phyloP scores from a whole-genome alignment of 805 yeast species.

The Starmerella bacillaris region DNA sequence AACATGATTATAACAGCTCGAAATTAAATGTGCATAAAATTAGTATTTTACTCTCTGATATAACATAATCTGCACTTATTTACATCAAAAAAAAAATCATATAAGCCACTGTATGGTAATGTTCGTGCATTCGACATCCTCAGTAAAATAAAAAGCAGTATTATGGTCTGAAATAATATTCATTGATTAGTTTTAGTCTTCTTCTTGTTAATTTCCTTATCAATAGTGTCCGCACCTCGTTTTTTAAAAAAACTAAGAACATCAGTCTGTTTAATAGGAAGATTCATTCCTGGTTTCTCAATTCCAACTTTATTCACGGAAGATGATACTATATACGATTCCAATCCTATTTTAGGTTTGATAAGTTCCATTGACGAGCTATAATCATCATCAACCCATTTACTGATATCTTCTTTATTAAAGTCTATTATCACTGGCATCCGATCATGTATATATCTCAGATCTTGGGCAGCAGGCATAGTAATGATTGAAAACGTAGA shows the following conservation, averaged over 20 bases:
- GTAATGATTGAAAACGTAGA: constrained; percentile 52
- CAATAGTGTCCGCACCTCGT: too few relatives aligned
- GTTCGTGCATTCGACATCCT: too few relatives aligned
- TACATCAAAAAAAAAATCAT: too few relatives aligned
- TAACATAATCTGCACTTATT: too few relatives aligned
- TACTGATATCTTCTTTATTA: constrained; percentile 29
- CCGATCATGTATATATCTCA: constrained; percentile 55
- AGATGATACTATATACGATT: constrained; percentile 36
- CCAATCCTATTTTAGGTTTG: constrained; percentile 27
- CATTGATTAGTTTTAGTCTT: too few relatives aligned
- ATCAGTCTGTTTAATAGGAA: constrained; percentile 16
- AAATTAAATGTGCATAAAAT: too few relatives aligned
- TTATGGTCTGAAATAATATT: too few relatives aligned
- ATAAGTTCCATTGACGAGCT: constrained; percentile 31
- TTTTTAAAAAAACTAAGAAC: neutral
- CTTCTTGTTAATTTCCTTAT: too few relatives aligned
- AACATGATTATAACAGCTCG: too few relatives aligned
- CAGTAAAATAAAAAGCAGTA: too few relatives aligned
- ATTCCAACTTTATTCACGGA: constrained; percentile 47
- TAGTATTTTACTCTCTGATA: too few relatives aligned
- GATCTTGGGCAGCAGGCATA: constrained; percentile 41
- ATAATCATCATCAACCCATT: constrained; percentile 46
- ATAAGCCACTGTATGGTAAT: too few relatives aligned
- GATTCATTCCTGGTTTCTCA: constrained; percentile 29
- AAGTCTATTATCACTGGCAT: constrained; percentile 49